These are phyloP conservation scores for Heliamphora pulchella DNA, from an alignment of 179 eudicot species.

Conservation along the genomic window DNA sequence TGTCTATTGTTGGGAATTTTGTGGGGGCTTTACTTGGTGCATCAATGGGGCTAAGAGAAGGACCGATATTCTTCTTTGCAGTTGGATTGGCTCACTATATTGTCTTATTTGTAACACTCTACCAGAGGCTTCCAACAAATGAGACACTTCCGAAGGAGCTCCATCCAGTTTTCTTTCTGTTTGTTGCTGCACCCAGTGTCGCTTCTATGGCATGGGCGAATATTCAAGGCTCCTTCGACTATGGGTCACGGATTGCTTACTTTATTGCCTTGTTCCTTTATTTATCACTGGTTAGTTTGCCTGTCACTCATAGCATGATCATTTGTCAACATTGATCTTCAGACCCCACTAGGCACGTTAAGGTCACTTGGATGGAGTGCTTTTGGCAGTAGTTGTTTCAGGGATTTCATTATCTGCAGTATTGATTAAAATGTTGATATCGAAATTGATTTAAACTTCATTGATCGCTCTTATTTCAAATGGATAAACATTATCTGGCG, in stretches of 20 bases:
- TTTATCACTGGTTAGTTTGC: constrained; percentile 66
- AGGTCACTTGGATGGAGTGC: neutral
- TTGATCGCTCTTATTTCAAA: neutral
- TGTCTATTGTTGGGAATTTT: constrained; percentile 76
- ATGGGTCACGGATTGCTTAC: constrained; percentile 66
- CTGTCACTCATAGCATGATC: constrained; percentile 5
- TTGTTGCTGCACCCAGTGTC: constrained; percentile 90
- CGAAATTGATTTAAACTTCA: neutral
- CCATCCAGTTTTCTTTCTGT: constrained; percentile 90
- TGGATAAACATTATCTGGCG: neutral
- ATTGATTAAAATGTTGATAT: neutral
- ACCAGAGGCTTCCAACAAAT: constrained; percentile 85
- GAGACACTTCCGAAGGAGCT: constrained; percentile 92
- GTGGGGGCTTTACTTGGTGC: constrained; percentile 86
- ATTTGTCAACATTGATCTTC: neutral
- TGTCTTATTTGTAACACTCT: constrained; percentile 77
- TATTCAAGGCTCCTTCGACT: constrained; percentile 70
- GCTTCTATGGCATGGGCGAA: constrained; percentile 95
- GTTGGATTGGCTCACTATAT: constrained; percentile 83
- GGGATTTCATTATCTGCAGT: neutral
- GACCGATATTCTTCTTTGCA: constrained; percentile 83
- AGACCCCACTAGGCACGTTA: neutral
- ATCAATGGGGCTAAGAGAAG: constrained; percentile 79
- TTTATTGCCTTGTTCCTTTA: constrained; percentile 85
- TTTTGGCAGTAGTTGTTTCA: neutral